Evolutionary conservation across 1,284 basidiomycete species (phyloP).

Genomic region (Cronartium quercuum): DNA sequence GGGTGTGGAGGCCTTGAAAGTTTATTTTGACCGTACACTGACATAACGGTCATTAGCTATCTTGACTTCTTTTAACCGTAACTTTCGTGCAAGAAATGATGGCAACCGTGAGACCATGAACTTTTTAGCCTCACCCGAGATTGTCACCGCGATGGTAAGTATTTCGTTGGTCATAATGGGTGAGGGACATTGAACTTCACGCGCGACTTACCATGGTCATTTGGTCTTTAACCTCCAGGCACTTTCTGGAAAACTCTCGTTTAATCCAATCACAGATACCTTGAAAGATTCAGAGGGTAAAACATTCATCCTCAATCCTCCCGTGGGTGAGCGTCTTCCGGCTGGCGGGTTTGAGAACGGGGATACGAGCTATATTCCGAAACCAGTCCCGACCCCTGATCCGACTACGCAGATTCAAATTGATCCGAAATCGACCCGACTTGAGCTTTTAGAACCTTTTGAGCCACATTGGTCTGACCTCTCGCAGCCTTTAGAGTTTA

Average conservation of each 20-base stretch:
- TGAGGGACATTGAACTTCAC: not conserved
- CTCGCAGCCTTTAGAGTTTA: slow-evolving; percentile 65
- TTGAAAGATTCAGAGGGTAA: slow-evolving; percentile 56
- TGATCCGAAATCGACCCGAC: slow-evolving; percentile 68
- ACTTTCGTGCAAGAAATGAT: slow-evolving; percentile 97
- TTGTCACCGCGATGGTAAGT: slow-evolving; percentile 71
- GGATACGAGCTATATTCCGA: slow-evolving; percentile 63
- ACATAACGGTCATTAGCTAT: slow-evolving; percentile 60
- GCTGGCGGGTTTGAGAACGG: slow-evolving; percentile 66
- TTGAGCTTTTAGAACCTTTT: slow-evolving; percentile 86
- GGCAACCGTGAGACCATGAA: slow-evolving; percentile 95
- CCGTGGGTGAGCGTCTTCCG: slow-evolving; percentile 77
- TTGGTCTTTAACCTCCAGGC: slow-evolving; percentile 53
- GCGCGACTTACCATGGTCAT: no score
- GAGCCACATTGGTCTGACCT: slow-evolving; percentile 64
- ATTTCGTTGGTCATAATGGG: not conserved
- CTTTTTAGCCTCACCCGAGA: slow-evolving; percentile 92
- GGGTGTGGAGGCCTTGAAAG: slow-evolving; percentile 42
- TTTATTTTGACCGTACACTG: not conserved
- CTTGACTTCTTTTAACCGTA: slow-evolving; percentile 93
- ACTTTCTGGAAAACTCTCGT: slow-evolving; percentile 87
- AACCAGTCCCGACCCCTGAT: slow-evolving; percentile 61
- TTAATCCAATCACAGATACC: slow-evolving; percentile 84
- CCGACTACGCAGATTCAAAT: slow-evolving; percentile 76
- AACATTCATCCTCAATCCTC: slow-evolving; percentile 78